Conservation (phyloP, 176 grass and related monocot genomes). For the Zoysia japonica region DNA sequence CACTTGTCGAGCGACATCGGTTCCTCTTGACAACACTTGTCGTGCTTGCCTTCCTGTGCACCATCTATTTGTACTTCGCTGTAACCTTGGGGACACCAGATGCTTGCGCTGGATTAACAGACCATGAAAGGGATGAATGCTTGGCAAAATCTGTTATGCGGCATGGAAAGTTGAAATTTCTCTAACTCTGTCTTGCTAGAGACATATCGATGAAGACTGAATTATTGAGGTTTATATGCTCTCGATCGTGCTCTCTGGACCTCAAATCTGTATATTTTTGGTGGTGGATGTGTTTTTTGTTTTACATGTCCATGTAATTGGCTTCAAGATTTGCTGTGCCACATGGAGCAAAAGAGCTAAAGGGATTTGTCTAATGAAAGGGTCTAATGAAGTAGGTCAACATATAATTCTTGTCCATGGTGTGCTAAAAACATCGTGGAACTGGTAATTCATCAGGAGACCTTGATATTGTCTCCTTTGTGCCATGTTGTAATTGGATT, state of each 20-base stretch:
- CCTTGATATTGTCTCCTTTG: conserved; percentile 6
- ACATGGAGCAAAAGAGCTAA: conserved; percentile 11
- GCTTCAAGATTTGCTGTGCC: conserved; percentile 1
- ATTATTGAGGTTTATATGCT: conserved; percentile 38
- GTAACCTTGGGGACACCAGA: conserved; percentile 61
- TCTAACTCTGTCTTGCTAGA: conserved; percentile 17
- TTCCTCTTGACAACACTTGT: conserved; percentile 82
- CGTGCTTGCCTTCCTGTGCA: conserved; percentile 82
- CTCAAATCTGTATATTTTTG: conserved; percentile 46
- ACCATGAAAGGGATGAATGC: conserved; percentile 59
- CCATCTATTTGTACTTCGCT: conserved; percentile 93
- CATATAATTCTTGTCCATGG: conserved; percentile 37
- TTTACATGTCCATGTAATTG: conserved; percentile 33
- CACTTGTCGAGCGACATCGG: conserved; percentile 71
- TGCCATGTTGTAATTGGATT: conserved; percentile 12
- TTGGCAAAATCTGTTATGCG: conserved; percentile 57
- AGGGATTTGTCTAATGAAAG: conserved; percentile 22
- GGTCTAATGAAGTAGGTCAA: conserved; percentile 29
- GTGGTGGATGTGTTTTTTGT: conserved; percentile 30
- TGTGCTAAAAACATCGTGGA: conserved; percentile 29
- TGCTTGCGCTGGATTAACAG: conserved; percentile 61
- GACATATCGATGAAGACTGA: background rate
- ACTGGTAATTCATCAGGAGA: conserved; percentile 25
- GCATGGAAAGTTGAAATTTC: conserved; percentile 80
- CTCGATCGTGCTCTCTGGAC: conserved; percentile 37